Evolutionary conservation across 2,329 filamentous ascomycete genomes (phyloP), one percentile per base, ranked within the genome.

Genomic region (Blastomyces percursus): DNA sequence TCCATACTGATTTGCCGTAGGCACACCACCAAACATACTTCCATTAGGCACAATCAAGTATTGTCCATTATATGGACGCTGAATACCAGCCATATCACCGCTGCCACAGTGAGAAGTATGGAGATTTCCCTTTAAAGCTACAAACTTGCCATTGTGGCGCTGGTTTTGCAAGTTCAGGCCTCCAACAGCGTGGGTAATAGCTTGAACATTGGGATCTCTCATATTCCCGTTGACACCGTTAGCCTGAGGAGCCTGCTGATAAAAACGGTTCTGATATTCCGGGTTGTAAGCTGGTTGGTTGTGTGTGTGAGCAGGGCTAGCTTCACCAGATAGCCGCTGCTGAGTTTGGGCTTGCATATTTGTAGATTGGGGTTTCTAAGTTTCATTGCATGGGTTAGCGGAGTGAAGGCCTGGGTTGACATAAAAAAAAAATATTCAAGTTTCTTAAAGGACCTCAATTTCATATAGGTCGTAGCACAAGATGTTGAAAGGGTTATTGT

Each of bases 11-110:
- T 71, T 61, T 40, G 69, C 63, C 59, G 67, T 69, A 57, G 71
- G 68, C 51, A 75, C 62, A 24, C 71, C 69, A 64, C 69, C 68
- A 40, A 75, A 72, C 59, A 76, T 66, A 16, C 69, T 58, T 11
- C 70, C 70, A 61, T 71, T 75, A 40, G 74, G 73, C 5, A 75
- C 63, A 56, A 73, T 69, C 69, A 67, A 65, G 46, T 67, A 67
- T 40, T 66, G 67, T 24, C 65, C 66, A 42, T 66, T 69, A 2
- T 67, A 64, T 38, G 67, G 58, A 66, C 71, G 72, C 21, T 70
- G 68, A 35, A 70, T 63, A 21, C 67, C 68, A 40, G 71, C 62
- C 59, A 73, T 65, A 57, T 75, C 71, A 63, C 69, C 54, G 62
- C 66, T 67, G 40, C 67, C 62, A 61, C 69, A 68, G 64, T 73